Percentiles rank a stretch among this genome's conserved stretches.
Evolutionary conservation across 441 rosid species (phyloP).

Genomic region (Manihot esculenta): DNA sequence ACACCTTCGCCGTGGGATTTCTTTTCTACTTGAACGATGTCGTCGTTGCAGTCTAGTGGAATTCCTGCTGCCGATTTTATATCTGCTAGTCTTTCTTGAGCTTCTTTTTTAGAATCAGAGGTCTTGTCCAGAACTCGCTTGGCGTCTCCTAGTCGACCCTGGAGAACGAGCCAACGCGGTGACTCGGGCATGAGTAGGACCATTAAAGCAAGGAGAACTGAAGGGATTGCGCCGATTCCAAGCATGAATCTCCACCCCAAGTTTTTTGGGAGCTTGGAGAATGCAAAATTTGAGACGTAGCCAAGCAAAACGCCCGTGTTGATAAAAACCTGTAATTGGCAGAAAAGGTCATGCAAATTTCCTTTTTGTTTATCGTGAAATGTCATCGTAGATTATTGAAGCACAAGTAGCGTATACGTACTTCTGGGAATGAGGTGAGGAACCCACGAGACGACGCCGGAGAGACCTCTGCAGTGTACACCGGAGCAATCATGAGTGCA

Average conservation of each 20-base stretch:
- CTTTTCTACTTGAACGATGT: conserved; percentile 42
- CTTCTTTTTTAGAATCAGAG: conserved; percentile 56
- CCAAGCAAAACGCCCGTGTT: conserved; percentile 67
- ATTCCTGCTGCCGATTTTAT: conserved; percentile 76
- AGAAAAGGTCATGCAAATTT: too few species aligned
- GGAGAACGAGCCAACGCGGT: conserved; percentile 91
- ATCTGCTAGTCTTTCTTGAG: conserved; percentile 52
- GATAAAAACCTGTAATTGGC: conserved; percentile 55
- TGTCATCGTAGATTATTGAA: background rate
- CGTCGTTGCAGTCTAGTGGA: conserved; percentile 64
- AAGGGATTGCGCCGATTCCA: conserved; percentile 68
- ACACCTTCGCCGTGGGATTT: conserved; percentile 57
- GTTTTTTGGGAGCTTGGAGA: conserved; percentile 46
- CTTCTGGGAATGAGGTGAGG: conserved; percentile 89
- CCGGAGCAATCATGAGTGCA: conserved; percentile 93
- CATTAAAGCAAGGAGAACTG: conserved; percentile 45
- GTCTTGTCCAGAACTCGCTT: conserved; percentile 64
- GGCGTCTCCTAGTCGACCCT: conserved; percentile 78
- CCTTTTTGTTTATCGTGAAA: too few species aligned
- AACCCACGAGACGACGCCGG: conserved; percentile 88
- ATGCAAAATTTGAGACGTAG: conserved; percentile 73
- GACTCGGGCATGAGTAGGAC: conserved; percentile 65
- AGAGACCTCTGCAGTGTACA: conserved; percentile 82
- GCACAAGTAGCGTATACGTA: conserved; percentile 12
- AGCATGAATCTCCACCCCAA: conserved; percentile 85